A percentile compares a stretch with the other conserved stretches of the same genome.
Evolutionary conservation across 805 yeast genomes (phyloP).

Genomic region (Lachancea cidri): DNA sequence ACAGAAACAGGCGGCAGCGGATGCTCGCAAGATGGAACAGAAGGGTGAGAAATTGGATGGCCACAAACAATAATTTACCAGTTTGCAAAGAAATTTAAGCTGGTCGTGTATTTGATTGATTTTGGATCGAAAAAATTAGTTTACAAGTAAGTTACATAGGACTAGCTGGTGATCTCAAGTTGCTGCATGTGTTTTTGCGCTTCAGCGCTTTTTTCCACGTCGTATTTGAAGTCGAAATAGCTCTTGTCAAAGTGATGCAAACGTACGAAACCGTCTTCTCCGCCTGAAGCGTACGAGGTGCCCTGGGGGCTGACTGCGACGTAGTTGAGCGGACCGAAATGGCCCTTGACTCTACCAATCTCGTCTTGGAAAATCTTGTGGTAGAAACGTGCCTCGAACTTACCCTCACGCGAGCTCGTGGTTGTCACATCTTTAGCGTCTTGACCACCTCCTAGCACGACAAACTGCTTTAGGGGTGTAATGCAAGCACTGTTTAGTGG

Average conservation of each 20-base stretch:
- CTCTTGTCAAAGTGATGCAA: slow-evolving; percentile 89
- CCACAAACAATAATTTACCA: neutral
- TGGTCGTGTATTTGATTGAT: neutral
- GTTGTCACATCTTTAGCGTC: slow-evolving; percentile 98
- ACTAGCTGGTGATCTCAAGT: slow-evolving; percentile 5
- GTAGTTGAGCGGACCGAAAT: slow-evolving; percentile 96
- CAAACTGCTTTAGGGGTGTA: slow-evolving; percentile 87
- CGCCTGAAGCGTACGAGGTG: slow-evolving; percentile 90
- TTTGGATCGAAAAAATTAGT: neutral
- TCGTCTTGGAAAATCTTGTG: slow-evolving; percentile 95
- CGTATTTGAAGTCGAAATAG: slow-evolving; percentile 89
- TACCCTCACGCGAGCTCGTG: slow-evolving; percentile 90
- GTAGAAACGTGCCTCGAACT: slow-evolving; percentile 92
- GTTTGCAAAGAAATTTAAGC: neutral
- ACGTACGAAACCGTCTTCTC: slow-evolving; percentile 97
- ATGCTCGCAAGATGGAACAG: slow-evolving; percentile 33
- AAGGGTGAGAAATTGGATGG: slow-evolving; percentile 7
- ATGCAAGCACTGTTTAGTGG: slow-evolving; percentile 95
- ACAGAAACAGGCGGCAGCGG: slow-evolving; percentile 67
- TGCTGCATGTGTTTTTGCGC: slow-evolving; percentile 34
- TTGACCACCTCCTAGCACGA: slow-evolving; percentile 98
- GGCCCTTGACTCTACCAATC: slow-evolving; percentile 95
- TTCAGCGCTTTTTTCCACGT: slow-evolving; percentile 77
- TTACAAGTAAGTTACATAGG: neutral
- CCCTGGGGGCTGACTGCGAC: slow-evolving; percentile 95